Evolutionary conservation across 108 stramenopile genomes (phyloP).

Genomic region (Stephanodiscus minutulus): DNA sequence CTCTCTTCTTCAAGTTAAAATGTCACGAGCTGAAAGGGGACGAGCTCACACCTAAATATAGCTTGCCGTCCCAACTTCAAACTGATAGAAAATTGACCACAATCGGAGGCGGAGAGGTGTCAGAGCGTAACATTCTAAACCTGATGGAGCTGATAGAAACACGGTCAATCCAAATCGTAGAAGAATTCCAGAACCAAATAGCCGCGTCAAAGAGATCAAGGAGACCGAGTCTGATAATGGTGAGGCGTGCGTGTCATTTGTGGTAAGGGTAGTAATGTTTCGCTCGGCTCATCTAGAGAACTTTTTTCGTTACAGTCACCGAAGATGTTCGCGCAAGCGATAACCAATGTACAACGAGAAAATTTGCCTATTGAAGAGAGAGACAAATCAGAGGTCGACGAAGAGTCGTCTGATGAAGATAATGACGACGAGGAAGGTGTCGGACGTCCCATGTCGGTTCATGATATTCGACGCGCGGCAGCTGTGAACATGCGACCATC

Average conservation of each 20-base stretch:
- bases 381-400: slow-evolving; percentile 37
- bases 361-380: slow-evolving; percentile 15
- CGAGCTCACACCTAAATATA: slow-evolving; percentile 12
- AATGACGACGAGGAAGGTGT: slow-evolving; percentile 34
- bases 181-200: slow-evolving; percentile 30
- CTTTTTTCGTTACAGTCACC: slow-evolving; percentile 17
- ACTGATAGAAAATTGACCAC: slow-evolving; percentile 52
- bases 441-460: slow-evolving; percentile 48
- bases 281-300: not conserved
- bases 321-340: slow-evolving; percentile 38
- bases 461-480: slow-evolving; percentile 50
- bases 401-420: slow-evolving; percentile 26
- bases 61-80: slow-evolving; percentile 21
- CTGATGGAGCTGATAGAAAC: slow-evolving; percentile 75
- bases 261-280: not conserved
- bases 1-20: slow-evolving; percentile 74
- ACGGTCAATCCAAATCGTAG: slow-evolving; percentile 64
- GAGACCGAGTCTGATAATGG: slow-evolving; percentile 37
- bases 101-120: slow-evolving; percentile 59
- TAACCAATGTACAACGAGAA: slow-evolving; percentile 23
- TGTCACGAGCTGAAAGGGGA: slow-evolving; percentile 57
- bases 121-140: slow-evolving; percentile 68
- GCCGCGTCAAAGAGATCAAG: slow-evolving; percentile 21
- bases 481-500: slow-evolving; percentile 38
- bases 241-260: slow-evolving; percentile 21